Evolutionary conservation across 208 protist genomes (phyloP).

Genomic region (Porcisia deanei): DNA sequence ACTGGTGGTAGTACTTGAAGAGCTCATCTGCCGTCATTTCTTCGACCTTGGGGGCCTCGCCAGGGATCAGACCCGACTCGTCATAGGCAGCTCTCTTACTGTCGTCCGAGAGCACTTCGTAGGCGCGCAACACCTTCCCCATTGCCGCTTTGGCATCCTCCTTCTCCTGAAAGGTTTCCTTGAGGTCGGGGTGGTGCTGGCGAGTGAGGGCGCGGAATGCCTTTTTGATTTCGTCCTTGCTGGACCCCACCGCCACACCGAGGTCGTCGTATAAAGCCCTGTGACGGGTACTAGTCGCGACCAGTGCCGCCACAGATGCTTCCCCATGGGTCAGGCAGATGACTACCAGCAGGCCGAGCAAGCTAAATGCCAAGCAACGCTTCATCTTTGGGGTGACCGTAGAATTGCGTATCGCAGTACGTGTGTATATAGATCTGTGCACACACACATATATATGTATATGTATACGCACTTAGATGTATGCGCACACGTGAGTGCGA

Average conservation of each 20-base stretch:
- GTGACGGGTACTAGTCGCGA: slow-evolving; percentile 13
- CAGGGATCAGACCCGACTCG: slow-evolving; percentile 60
- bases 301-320: slow-evolving; percentile 12
- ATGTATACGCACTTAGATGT: too few species aligned
- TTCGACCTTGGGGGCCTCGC: slow-evolving; percentile 51
- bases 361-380: slow-evolving; percentile 7
- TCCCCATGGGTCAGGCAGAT: slow-evolving; percentile 13
- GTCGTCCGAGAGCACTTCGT: slow-evolving; percentile 79
- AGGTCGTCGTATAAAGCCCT: slow-evolving; percentile 75
- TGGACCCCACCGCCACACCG: slow-evolving; percentile 48
- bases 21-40: slow-evolving; percentile 59
- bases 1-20: slow-evolving; percentile 75
- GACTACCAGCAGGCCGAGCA: slow-evolving; percentile 27
- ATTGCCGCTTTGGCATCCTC: slow-evolving; percentile 83
- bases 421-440: not conserved
- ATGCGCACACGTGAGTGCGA: too few species aligned
- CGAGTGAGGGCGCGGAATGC: slow-evolving; percentile 79
- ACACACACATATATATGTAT: too few species aligned
- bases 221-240: slow-evolving; percentile 69
- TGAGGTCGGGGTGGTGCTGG: slow-evolving; percentile 89
- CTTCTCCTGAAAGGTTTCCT: slow-evolving; percentile 81
- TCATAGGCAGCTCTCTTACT: slow-evolving; percentile 74
- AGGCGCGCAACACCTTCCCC: slow-evolving; percentile 77
- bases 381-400: not conserved
- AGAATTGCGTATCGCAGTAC: not conserved